phyloP scores from a whole-genome alignment of 495 filamentous ascomycete species.

The Penicillium turbatum region DNA sequence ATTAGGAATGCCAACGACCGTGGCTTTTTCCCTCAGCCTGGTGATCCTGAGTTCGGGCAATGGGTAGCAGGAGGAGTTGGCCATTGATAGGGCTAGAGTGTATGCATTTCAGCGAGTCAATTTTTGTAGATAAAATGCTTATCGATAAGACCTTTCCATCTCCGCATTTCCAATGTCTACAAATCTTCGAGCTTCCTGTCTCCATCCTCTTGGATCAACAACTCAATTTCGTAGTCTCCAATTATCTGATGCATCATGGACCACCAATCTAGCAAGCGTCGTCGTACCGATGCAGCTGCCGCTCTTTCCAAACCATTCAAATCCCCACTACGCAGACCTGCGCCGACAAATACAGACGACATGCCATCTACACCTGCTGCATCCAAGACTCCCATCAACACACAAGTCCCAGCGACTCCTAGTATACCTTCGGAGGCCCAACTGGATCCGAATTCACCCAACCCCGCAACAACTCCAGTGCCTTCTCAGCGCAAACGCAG shows the following conservation, averaged over 20 bases:
- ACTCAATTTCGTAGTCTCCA: not conserved
- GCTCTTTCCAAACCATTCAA: conserved; percentile 64
- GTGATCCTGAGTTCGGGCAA: conserved; percentile 64
- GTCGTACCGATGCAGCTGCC: conserved; percentile 49
- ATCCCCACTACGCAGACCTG: conserved; percentile 52
- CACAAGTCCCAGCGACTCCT: not conserved
- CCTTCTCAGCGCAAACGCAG: not conserved
- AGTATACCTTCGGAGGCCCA: not conserved
- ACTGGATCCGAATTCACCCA: not conserved
- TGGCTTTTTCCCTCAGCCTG: conserved; percentile 68
- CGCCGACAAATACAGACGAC: conserved; percentile 3
- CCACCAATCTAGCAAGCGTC: conserved; percentile 45
- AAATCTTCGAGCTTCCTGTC: not conserved
- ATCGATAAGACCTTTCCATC: conserved; percentile 24
- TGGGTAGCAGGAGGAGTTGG: conserved; percentile 77
- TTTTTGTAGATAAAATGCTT: conserved; percentile 19
- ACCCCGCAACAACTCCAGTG: not conserved
- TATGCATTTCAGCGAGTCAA: conserved; percentile 3
- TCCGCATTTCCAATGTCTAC: not conserved
- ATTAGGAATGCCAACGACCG: conserved; percentile 49
- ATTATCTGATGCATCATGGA: conserved; percentile 16
- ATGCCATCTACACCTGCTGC: conserved; percentile 5
- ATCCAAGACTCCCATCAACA: not conserved
- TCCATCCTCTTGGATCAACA: not conserved
- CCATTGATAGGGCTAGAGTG: conserved; percentile 47